Conservation (phyloP, 768 basidiomycete genomes). For the Phaeolepiota aurea region DNA sequence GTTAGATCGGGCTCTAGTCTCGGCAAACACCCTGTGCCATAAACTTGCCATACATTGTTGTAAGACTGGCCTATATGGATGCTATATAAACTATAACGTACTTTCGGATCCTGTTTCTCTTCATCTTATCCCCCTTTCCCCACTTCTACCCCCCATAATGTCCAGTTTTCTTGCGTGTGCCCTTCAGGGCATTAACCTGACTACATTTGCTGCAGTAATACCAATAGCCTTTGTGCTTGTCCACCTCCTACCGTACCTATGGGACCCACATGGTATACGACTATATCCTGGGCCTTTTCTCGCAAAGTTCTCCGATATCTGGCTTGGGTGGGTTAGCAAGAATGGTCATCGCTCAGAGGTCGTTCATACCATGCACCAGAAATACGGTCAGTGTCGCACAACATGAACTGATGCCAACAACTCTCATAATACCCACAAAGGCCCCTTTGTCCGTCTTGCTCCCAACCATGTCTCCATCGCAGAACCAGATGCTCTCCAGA, state of each 20-base stretch:
- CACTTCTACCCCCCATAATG: constrained; percentile 13
- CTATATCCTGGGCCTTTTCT: constrained; percentile 59
- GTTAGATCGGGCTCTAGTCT: too few species aligned
- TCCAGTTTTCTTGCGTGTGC: constrained; percentile 13
- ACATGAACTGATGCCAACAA: background rate
- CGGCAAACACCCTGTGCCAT: too few species aligned
- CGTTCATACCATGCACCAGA: constrained; percentile 66
- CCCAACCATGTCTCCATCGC: constrained; percentile 74
- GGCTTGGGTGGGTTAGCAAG: constrained; percentile 60
- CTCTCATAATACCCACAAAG: constrained; percentile 25
- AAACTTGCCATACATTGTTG: too few species aligned
- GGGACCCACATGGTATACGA: constrained; percentile 53
- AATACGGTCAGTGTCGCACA: constrained; percentile 59
- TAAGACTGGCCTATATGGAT: too few species aligned
- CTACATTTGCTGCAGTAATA: constrained; percentile 16
- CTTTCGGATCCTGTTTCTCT: background rate
- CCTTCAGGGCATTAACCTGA: constrained; percentile 12
- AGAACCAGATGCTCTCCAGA: constrained; percentile 65
- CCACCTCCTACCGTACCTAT: constrained; percentile 42
- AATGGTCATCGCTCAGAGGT: constrained; percentile 69
- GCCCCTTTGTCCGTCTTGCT: constrained; percentile 60
- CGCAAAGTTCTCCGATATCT: constrained; percentile 65
- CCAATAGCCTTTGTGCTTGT: constrained; percentile 21
- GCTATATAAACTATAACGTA: background rate
- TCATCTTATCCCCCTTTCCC: constrained; percentile 2